These are phyloP conservation scores for Wickerhamomyces queroliae DNA, from an alignment of 805 yeast species.

Conservation along the genomic window DNA sequence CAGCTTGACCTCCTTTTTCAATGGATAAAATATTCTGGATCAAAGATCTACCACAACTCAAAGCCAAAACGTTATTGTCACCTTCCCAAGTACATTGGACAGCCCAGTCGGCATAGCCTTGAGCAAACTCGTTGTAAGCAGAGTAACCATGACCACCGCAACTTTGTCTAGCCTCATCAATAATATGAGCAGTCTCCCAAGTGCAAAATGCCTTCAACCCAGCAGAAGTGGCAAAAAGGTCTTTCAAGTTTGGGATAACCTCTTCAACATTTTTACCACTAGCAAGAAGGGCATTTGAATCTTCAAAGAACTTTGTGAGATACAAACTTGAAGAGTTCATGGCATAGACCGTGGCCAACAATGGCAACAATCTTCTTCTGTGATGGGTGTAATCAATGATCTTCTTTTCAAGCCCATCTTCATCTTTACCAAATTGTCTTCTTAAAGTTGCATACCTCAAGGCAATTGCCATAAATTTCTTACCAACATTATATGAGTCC, in stretches of 20 bases:
- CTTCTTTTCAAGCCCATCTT: constrained; percentile 64
- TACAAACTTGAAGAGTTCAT: constrained; percentile 50
- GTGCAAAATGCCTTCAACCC: constrained; percentile 85
- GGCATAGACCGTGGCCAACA: constrained; percentile 72
- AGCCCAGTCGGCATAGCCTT: constrained; percentile 84
- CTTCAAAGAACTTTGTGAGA: constrained; percentile 42
- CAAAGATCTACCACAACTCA: constrained; percentile 74
- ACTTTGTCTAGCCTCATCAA: constrained; percentile 85
- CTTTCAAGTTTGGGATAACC: constrained; percentile 61
- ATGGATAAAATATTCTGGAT: constrained; percentile 31
- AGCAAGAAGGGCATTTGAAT: constrained; percentile 26
- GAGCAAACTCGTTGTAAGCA: constrained; percentile 82
- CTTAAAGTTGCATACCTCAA: constrained; percentile 84
- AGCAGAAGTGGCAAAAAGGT: constrained; percentile 79
- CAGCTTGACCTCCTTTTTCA: constrained; percentile 24
- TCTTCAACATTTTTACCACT: constrained; percentile 33
- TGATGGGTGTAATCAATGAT: constrained; percentile 85
- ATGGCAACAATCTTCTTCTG: constrained; percentile 74
- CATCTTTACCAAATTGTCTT: constrained; percentile 61
- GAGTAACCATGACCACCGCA: constrained; percentile 98
- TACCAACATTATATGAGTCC: constrained; percentile 78
- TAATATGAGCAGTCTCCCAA: constrained; percentile 74
- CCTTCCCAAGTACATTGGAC: constrained; percentile 99
- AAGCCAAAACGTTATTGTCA: constrained; percentile 80
- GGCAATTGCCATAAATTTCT: constrained; percentile 79